Conservation (phyloP, 495 filamentous ascomycete genomes). For the Lasiosphaeria hispida region DNA sequence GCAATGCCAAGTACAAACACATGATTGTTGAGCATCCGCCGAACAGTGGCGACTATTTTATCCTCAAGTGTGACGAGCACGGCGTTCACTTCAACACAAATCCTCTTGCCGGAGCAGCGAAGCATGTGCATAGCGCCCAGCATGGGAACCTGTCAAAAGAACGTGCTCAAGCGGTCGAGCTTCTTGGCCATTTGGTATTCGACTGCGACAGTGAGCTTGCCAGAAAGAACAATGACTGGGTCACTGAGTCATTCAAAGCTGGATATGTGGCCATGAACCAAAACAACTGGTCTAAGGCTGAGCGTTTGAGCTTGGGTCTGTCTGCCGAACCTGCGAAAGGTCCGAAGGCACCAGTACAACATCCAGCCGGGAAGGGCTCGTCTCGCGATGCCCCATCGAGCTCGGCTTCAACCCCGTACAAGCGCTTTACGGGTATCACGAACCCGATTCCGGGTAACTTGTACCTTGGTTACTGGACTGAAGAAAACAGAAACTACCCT, state of each 20-base stretch:
- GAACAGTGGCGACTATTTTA: conserved; percentile 32
- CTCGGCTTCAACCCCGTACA: background rate
- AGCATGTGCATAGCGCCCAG: conserved; percentile 36
- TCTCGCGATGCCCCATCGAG: too few species aligned
- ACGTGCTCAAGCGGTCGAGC: conserved; percentile 27
- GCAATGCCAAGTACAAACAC: conserved; percentile 38
- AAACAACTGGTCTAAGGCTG: conserved; percentile 25
- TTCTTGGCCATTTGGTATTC: conserved; percentile 36
- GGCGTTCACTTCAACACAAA: conserved; percentile 40
- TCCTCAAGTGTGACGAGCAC: conserved; percentile 45
- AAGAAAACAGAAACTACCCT: conserved; percentile 29
- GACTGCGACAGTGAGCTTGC: conserved; percentile 30
- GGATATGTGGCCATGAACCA: conserved; percentile 35
- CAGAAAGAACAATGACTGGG: conserved; percentile 34
- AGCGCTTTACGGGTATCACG: conserved; percentile 4
- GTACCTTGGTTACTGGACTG: conserved; percentile 36
- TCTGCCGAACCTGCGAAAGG: background rate
- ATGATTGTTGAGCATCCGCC: conserved; percentile 40
- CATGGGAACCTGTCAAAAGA: conserved; percentile 38
- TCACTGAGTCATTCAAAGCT: conserved; percentile 24
- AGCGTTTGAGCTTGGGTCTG: conserved; percentile 14
- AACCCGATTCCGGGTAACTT: conserved; percentile 25
- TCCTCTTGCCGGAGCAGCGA: conserved; percentile 40
- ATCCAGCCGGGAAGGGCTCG: background rate
- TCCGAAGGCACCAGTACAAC: conserved; percentile 1